A percentile compares a stretch with the other conserved stretches of the same genome.
phyloP scores from a whole-genome alignment of 345 rosid genomes.

The Gossypium sturtianum region DNA sequence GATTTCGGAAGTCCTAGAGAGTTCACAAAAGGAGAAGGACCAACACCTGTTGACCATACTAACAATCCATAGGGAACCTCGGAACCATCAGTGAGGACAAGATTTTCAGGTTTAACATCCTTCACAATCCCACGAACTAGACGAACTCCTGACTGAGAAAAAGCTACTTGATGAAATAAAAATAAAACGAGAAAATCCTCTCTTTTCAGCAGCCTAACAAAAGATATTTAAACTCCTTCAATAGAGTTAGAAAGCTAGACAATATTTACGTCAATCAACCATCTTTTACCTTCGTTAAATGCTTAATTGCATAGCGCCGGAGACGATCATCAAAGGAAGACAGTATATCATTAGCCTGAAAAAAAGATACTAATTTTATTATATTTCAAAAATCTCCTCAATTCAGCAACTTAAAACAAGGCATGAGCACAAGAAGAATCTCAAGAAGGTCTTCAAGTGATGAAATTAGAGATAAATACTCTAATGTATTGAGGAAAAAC shows the following conservation, averaged over 20 bases:
- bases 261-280: background rate
- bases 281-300: constrained; percentile 65
- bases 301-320: constrained; percentile 83
- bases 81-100: constrained; percentile 72
- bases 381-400: background rate
- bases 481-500: too few species aligned
- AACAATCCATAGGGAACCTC: constrained; percentile 86
- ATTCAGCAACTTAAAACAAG: background rate
- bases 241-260: background rate
- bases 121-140: constrained; percentile 85
- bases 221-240: background rate
- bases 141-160: constrained; percentile 77
- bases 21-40: constrained; percentile 69
- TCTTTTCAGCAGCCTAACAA: background rate
- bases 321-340: constrained; percentile 96
- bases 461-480: too few species aligned
- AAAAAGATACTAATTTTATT: constrained; percentile 8
- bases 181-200: background rate
- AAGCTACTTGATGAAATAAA: constrained; percentile 14
- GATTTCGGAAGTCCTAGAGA: constrained; percentile 75
- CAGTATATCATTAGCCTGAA: constrained; percentile 82
- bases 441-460: background rate
- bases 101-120: constrained; percentile 70
- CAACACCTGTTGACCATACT: constrained; percentile 97
- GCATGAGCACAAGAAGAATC: background rate